phyloP scores from a whole-genome alignment of 495 filamentous ascomycete species.

The Penicillium steckii region DNA sequence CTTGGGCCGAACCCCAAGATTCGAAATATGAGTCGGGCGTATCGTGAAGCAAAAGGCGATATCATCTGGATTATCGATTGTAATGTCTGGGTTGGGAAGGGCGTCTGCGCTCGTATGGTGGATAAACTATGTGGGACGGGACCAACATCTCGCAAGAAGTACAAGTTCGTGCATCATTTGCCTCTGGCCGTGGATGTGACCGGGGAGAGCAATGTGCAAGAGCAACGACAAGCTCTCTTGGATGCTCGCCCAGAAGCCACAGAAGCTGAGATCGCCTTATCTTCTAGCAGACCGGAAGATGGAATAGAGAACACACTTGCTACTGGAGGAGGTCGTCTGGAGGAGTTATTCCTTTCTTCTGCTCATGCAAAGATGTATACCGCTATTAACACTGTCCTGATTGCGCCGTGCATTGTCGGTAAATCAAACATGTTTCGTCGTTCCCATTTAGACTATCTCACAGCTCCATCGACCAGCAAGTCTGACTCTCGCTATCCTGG shows the following conservation, averaged over 20 bases:
- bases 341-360: conserved; percentile 91
- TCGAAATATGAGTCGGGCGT: conserved; percentile 91
- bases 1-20: conserved; percentile 98
- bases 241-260: conserved; percentile 18
- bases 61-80: conserved; percentile 95
- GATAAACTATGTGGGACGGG: conserved; percentile 74
- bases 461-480: conserved; percentile 43
- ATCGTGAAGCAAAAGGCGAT: conserved; percentile 89
- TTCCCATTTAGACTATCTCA: conserved; percentile 81
- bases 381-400: conserved; percentile 88
- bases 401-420: conserved; percentile 92
- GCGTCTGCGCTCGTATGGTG: conserved; percentile 81
- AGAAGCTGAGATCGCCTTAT: conserved; percentile 4
- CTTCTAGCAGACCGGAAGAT: conserved; percentile 22
- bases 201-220: conserved; percentile 25
- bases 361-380: conserved; percentile 98
- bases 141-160: conserved; percentile 51
- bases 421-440: conserved; percentile 98
- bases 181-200: conserved; percentile 79
- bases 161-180: conserved; percentile 95
- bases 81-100: conserved; percentile 87
- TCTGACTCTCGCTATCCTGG: conserved; percentile 52
- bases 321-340: conserved; percentile 75
- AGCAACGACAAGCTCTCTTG: conserved; percentile 45
- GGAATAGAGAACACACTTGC: conserved; percentile 23